Evolutionary conservation across 345 rosid genomes (phyloP).

Genomic region (Populus ilicifolia): DNA sequence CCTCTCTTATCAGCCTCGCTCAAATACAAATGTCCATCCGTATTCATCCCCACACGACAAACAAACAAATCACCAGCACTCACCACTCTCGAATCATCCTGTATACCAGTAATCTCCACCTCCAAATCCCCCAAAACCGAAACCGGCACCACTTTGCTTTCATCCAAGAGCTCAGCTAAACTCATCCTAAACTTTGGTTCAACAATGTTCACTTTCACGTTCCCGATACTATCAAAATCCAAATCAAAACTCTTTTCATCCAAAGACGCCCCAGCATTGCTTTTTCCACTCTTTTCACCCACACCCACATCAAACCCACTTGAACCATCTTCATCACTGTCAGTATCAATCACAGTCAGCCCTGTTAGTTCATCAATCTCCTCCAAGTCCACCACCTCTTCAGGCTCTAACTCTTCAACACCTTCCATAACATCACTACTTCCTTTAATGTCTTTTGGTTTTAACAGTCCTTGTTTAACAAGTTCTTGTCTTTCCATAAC

Average conservation of each 20-base stretch:
- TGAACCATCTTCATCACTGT: constrained; percentile 26
- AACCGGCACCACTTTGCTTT: constrained; percentile 81
- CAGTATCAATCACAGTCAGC: constrained; percentile 38
- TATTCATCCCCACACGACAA: constrained; percentile 65
- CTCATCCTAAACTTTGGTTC: constrained; percentile 78
- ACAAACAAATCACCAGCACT: constrained; percentile 84
- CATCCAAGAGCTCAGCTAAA: constrained; percentile 88
- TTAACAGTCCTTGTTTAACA: constrained; percentile 64
- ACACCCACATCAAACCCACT: constrained; percentile 28
- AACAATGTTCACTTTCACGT: constrained; percentile 47
- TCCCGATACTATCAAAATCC: constrained; percentile 68
- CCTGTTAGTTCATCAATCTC: constrained; percentile 69
- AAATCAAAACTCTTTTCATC: constrained; percentile 59
- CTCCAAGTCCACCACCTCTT: constrained; percentile 76
- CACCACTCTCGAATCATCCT: constrained; percentile 83
- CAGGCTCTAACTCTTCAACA: constrained; percentile 59
- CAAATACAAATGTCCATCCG: constrained; percentile 65
- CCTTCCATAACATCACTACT: constrained; percentile 28
- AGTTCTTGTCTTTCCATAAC: constrained; percentile 73
- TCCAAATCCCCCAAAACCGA: constrained; percentile 84
- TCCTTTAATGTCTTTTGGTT: constrained; percentile 37
- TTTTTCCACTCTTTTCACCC: constrained; percentile 23
- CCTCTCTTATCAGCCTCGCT: constrained; percentile 97
- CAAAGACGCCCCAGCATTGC: constrained; percentile 16
- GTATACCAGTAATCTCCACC: constrained; percentile 82